Evolutionary conservation across 768 basidiomycete species (phyloP).

Genomic region (Lentinula lateritia): DNA sequence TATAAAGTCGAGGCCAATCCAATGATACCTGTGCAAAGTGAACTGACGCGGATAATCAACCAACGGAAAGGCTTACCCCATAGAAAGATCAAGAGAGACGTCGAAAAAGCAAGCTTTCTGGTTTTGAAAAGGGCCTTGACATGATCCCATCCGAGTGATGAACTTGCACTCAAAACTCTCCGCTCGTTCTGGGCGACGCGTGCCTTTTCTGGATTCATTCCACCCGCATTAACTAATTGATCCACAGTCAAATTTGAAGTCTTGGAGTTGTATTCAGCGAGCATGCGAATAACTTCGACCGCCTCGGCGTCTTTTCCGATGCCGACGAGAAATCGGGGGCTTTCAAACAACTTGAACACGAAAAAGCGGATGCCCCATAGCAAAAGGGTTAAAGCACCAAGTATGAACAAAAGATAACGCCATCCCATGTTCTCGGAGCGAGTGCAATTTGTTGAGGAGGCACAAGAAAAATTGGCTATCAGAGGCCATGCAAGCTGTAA

Average conservation of each 20-base stretch:
- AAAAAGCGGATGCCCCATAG: conserved; percentile 51
- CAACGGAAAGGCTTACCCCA: conserved; percentile 26
- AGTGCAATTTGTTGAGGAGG: conserved; percentile 24
- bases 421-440: conserved; percentile 56
- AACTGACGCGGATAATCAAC: not conserved
- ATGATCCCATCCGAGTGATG: conserved; percentile 28
- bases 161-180: conserved; percentile 32
- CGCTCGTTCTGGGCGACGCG: conserved; percentile 9
- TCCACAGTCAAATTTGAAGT: conserved; percentile 36
- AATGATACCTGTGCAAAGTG: conserved; percentile 48
- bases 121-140: conserved; percentile 61
- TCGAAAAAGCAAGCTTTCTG: conserved; percentile 59
- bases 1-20: conserved; percentile 74
- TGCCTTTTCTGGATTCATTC: conserved; percentile 6
- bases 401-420: conserved; percentile 51
- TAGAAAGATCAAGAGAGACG: conserved; percentile 53
- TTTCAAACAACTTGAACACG: conserved; percentile 48
- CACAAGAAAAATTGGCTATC: conserved; percentile 50
- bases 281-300: conserved; percentile 37
- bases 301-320: conserved; percentile 49
- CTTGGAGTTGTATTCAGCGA: conserved; percentile 47
- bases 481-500: conserved; percentile 54
- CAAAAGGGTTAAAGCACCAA: conserved; percentile 47
- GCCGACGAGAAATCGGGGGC: conserved; percentile 53
- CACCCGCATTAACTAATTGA: conserved; percentile 32